Conservation (phyloP, 768 basidiomycete genomes). For the Strobilomyces confusus region DNA sequence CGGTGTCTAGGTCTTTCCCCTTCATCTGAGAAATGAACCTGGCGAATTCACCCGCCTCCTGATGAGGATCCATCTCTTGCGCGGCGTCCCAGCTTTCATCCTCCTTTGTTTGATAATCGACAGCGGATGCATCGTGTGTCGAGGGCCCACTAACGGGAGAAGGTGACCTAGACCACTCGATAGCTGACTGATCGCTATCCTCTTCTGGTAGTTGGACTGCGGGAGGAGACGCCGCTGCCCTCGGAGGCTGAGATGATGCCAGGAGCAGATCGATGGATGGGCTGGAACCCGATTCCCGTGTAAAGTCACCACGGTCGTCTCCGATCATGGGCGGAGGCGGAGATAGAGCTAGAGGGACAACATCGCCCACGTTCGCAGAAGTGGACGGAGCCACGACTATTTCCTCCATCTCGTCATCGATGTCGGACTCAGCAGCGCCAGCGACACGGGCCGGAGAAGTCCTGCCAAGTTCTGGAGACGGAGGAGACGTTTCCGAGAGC, state of each 20-base stretch:
- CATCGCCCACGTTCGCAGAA: not conserved
- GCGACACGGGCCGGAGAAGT: not conserved
- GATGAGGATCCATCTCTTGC: constrained; percentile 77
- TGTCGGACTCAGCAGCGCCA: constrained; percentile 12
- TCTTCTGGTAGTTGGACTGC: constrained; percentile 8
- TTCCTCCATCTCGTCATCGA: constrained; percentile 40
- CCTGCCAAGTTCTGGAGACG: not conserved
- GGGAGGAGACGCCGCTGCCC: not conserved
- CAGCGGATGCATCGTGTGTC: constrained; percentile 7
- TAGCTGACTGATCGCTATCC: constrained; percentile 23
- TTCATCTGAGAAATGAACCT: constrained; percentile 89
- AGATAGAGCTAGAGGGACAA: constrained; percentile 7
- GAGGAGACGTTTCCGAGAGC: not conserved
- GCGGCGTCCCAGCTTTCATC: constrained; percentile 72
- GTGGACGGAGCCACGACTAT: constrained; percentile 11
- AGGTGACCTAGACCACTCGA: constrained; percentile 39
- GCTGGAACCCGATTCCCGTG: not conserved
- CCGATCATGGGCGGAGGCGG: constrained; percentile 15
- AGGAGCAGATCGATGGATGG: constrained; percentile 5
- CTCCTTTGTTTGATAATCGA: constrained; percentile 20
- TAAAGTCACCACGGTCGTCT: constrained; percentile 8
- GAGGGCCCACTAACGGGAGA: constrained; percentile 24
- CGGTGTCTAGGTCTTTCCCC: constrained; percentile 75
- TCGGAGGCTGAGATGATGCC: constrained; percentile 9
- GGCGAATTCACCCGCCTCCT: constrained; percentile 88